Conservation (phyloP, 2,329 filamentous ascomycete genomes). For the Hymenoscyphus albidus region DNA sequence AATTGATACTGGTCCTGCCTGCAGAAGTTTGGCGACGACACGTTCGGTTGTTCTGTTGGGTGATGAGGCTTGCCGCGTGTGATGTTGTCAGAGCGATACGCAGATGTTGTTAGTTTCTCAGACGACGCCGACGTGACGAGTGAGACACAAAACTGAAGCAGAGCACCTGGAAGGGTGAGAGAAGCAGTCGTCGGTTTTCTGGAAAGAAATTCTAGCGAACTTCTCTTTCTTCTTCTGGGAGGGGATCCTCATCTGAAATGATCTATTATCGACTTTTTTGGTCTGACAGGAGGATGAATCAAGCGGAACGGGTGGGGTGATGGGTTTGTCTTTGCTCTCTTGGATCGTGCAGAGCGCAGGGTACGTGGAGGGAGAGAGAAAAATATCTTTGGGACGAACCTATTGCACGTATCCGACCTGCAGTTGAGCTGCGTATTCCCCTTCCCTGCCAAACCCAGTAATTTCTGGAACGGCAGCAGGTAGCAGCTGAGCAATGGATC, state of each 20-base stretch:
- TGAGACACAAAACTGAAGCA: conserved; percentile 6
- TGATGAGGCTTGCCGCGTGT: conserved; percentile 6
- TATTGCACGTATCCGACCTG: conserved; percentile 35
- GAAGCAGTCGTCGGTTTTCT: conserved; percentile 26
- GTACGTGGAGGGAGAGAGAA: not conserved
- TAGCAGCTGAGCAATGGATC: conserved; percentile 19
- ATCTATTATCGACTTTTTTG: conserved; percentile 24
- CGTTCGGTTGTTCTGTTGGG: not conserved
- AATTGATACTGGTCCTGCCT: not conserved
- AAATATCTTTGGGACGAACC: conserved; percentile 34
- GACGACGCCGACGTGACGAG: not conserved
- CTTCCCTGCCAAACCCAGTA: conserved; percentile 22
- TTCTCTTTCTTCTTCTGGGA: conserved; percentile 22
- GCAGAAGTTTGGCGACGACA: conserved; percentile 8
- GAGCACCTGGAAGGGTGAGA: conserved; percentile 11
- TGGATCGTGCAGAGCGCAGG: conserved; percentile 27
- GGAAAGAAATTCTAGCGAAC: conserved; percentile 29
- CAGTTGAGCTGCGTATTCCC: conserved; percentile 24
- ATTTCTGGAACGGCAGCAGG: conserved; percentile 30
- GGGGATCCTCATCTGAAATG: conserved; percentile 29
- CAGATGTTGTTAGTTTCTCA: not conserved
- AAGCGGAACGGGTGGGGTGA: conserved; percentile 21
- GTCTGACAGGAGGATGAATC: conserved; percentile 26
- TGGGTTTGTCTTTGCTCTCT: conserved; percentile 32
- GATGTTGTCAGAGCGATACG: conserved; percentile 1